These are phyloP conservation scores for Apiotrichum veenhuisii DNA, from an alignment of 1,284 basidiomycete species.

Conservation along the genomic window DNA sequence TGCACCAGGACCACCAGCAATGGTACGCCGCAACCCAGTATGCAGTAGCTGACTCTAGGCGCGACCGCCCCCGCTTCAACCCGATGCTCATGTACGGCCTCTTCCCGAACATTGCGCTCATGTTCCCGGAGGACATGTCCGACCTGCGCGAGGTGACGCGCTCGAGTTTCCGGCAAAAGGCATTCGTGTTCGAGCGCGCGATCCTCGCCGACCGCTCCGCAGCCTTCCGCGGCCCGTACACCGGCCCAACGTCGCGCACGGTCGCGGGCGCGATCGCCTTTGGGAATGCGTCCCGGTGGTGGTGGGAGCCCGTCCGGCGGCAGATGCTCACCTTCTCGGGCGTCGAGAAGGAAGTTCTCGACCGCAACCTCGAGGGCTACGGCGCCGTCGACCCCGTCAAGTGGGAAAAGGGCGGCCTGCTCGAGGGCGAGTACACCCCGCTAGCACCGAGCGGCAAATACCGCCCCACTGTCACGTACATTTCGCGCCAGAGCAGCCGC, in stretches of 20 bases:
- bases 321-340: slow-evolving; percentile 64
- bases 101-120: slow-evolving; percentile 55
- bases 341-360: slow-evolving; percentile 47
- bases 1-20: slow-evolving; percentile 38
- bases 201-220: slow-evolving; percentile 70
- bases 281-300: slow-evolving; percentile 55
- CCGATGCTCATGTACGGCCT: slow-evolving; percentile 41
- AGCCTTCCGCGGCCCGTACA: slow-evolving; percentile 62
- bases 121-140: slow-evolving; percentile 64
- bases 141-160: slow-evolving; percentile 53
- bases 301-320: slow-evolving; percentile 67
- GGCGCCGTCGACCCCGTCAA: slow-evolving; percentile 42
- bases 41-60: slow-evolving; percentile 28
- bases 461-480: slow-evolving; percentile 66
- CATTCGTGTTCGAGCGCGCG: slow-evolving; percentile 47
- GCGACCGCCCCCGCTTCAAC: slow-evolving; percentile 48
- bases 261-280: slow-evolving; percentile 48
- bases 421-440: slow-evolving; percentile 32
- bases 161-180: slow-evolving; percentile 42
- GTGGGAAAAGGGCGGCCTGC: slow-evolving; percentile 19
- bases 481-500: slow-evolving; percentile 61
- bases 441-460: slow-evolving; percentile 28
- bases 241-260: slow-evolving; percentile 65
- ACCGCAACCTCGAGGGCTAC: slow-evolving; percentile 44
- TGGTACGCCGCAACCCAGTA: slow-evolving; percentile 31